Percentiles rank a stretch among this genome's conserved stretches.
Evolutionary conservation across 768 basidiomycete genomes (phyloP).

Genomic region (Trametes meyenii): DNA sequence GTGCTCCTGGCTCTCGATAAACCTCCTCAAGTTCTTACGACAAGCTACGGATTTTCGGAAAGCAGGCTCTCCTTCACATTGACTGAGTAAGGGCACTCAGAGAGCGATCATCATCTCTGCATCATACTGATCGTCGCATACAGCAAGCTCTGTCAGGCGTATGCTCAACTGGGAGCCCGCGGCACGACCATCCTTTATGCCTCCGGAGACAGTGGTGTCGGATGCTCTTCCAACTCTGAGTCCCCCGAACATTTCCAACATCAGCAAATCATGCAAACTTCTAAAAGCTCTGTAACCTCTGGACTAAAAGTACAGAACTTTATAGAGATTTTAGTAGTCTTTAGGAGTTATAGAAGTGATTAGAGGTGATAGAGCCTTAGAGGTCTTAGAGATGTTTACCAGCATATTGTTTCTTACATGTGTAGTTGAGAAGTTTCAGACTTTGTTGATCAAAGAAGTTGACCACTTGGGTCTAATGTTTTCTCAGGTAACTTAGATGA

Average conservation of each 20-base stretch:
- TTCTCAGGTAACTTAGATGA: too few relatives aligned
- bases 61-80: conserved; percentile 42
- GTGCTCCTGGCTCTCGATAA: conserved; percentile 26
- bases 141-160: conserved; percentile 38
- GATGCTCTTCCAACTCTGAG: conserved; percentile 28
- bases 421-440: too few relatives aligned
- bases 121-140: conserved; percentile 46
- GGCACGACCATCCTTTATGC: conserved; percentile 40
- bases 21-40: conserved; percentile 38
- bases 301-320: too few relatives aligned
- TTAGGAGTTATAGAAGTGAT: too few relatives aligned
- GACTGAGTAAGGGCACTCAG: conserved; percentile 7
- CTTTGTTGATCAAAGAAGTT: too few relatives aligned
- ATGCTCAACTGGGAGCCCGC: conserved; percentile 39
- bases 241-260: conserved; percentile 30
- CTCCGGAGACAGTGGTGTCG: conserved; percentile 41
- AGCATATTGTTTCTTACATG: too few relatives aligned
- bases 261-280: too few relatives aligned
- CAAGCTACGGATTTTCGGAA: conserved; percentile 50
- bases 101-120: conserved; percentile 37
- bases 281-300: too few relatives aligned
- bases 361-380: too few relatives aligned
- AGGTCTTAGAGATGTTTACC: too few relatives aligned
- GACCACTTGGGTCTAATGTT: too few relatives aligned
- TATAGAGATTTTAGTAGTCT: too few relatives aligned